Evolutionary conservation across 1,139 yeast species (phyloP).

Genomic region (Scheffersomyces insectosa): DNA sequence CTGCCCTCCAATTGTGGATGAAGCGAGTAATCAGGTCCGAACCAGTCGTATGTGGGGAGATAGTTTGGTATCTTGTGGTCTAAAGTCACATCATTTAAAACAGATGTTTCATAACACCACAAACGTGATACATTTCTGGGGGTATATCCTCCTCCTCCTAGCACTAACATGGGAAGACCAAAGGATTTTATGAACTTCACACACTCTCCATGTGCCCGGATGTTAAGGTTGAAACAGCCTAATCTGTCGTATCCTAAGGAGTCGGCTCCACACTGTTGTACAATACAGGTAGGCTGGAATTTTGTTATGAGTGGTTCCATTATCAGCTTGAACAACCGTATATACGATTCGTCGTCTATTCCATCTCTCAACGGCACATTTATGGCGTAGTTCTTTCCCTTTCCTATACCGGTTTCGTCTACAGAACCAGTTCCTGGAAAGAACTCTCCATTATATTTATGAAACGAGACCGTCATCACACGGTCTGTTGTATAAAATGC

Average conservation of each 20-base stretch:
- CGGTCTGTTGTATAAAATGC: slow-evolving; percentile 94
- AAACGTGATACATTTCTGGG: slow-evolving; percentile 92
- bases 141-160: slow-evolving; percentile 98
- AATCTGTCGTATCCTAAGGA: slow-evolving; percentile 90
- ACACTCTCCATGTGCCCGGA: slow-evolving; percentile 94
- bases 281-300: slow-evolving; percentile 87
- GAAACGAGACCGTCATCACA: slow-evolving; percentile 94
- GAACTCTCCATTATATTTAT: slow-evolving; percentile 91
- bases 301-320: slow-evolving; percentile 85
- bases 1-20: slow-evolving; percentile 91
- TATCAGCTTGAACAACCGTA: slow-evolving; percentile 73
- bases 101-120: slow-evolving; percentile 94
- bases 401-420: slow-evolving; percentile 83
- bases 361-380: slow-evolving; percentile 97
- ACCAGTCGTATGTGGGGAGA: slow-evolving; percentile 83
- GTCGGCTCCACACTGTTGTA: slow-evolving; percentile 97
- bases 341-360: slow-evolving; percentile 89
- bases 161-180: slow-evolving; percentile 83
- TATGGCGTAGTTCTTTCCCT: slow-evolving; percentile 81
- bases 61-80: slow-evolving; percentile 75
- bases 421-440: slow-evolving; percentile 96
- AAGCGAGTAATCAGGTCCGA: slow-evolving; percentile 87
- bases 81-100: slow-evolving; percentile 75
- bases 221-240: slow-evolving; percentile 90
- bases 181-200: slow-evolving; percentile 83